Base-by-base conservation (phyloP, 1,139 yeast species). In the Yamadazyma diddensiae region DNA sequence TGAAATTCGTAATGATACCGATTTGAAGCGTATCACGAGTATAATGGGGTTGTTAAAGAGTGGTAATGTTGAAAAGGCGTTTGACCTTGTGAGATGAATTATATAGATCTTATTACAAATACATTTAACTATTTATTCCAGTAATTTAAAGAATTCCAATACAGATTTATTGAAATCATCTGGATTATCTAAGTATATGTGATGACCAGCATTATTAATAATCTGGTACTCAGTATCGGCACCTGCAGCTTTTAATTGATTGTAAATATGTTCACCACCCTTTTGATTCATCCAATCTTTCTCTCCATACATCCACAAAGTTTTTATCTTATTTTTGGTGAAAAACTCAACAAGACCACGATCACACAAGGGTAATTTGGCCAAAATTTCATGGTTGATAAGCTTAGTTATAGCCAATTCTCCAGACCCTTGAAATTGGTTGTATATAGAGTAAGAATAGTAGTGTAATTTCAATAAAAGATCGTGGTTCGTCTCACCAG, bases 251-350 rank as follows among this genome's bases (percentile, higher is more conserved):
- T 39, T 26, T 3, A 67, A 43, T 28, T 55, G 49, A 6, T 61
- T 53, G 33, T 45, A 50, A 16, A 67, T 57, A 37, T 58, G 56
- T 34, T 55, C 46, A 1, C 74, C 74, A 3, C 74, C 74, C 16
- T 57, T 56, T 5, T 41, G 30, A 35, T 68, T 68, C 73, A 67
- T 67, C 73, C 73, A 67, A 38, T 67, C 72, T 26, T 57, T 59
- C 8, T 63, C 70, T 1, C 72, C 74, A 36, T 68, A 68, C 24
- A 65, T 31, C 70, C 73, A 65, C 4, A 59, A 36, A 1, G 57
- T 52, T 27, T 50, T 49, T 9, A 65, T 50, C 3, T 53, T 39
- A 15, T 55, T 35, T 3, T 55, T 45, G 4, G 43, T 39, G 9
- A 65, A 39, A 35, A 51, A 58, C 28, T 62, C 62, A 6, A 55